A percentile compares a stretch with the other conserved stretches of the same genome.
Evolutionary conservation across 148 eudicot species (phyloP).

Genomic region (Talinum fruticosum): DNA sequence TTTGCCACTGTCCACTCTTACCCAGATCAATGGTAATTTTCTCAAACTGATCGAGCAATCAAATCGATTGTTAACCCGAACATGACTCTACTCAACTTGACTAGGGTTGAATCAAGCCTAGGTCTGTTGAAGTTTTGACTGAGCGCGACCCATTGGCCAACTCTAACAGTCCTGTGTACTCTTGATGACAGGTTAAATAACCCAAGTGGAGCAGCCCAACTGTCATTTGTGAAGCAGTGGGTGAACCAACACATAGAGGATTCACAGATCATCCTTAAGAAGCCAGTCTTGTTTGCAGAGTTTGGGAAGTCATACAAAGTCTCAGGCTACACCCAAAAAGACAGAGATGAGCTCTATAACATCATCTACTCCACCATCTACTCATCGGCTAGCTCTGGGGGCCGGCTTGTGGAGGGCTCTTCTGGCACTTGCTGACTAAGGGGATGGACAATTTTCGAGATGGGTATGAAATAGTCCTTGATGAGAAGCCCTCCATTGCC

Average conservation of each 20-base stretch:
- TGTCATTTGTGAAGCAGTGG: slow-evolving; percentile 45
- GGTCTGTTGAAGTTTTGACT: too few relatives aligned
- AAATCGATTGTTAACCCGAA: too few relatives aligned
- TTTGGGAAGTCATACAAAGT: slow-evolving; percentile 60
- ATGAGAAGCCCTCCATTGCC: slow-evolving; percentile 35
- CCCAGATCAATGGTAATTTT: slow-evolving; percentile 57
- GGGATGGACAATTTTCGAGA: slow-evolving; percentile 50
- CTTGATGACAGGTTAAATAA: slow-evolving; percentile 45
- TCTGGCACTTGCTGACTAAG: slow-evolving; percentile 60
- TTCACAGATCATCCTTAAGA: slow-evolving; percentile 41
- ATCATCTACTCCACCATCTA: slow-evolving; percentile 40
- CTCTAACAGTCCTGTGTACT: too few relatives aligned
- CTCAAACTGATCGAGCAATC: too few relatives aligned
- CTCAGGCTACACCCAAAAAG: slow-evolving; percentile 26
- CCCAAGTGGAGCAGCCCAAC: slow-evolving; percentile 29
- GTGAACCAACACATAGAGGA: slow-evolving; percentile 45
- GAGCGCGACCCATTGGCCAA: not conserved
- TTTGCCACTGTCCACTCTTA: slow-evolving; percentile 72
- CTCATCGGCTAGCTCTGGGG: slow-evolving; percentile 50
- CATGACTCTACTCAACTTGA: too few relatives aligned
- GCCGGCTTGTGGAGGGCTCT: slow-evolving; percentile 56
- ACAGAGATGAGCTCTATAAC: slow-evolving; percentile 37
- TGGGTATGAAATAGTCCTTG: slow-evolving; percentile 54
- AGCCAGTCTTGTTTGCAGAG: slow-evolving; percentile 58
- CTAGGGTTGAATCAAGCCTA: too few relatives aligned